Evolutionary conservation across 768 basidiomycete genomes (phyloP).

Genomic region (Lactifluus subvellereus): DNA sequence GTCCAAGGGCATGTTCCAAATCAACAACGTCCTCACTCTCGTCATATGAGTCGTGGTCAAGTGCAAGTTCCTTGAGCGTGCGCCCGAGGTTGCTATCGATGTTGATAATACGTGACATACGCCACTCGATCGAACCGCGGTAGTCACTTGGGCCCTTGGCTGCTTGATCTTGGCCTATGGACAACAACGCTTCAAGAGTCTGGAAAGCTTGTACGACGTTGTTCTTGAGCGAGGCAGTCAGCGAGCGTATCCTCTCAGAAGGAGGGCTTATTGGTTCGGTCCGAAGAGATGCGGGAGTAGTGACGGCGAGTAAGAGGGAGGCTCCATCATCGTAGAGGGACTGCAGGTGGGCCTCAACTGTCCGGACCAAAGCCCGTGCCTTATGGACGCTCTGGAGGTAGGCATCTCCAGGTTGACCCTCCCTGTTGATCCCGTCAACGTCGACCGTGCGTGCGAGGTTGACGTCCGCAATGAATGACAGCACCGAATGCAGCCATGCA

Average conservation of each 20-base stretch:
- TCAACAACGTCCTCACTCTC: conserved; percentile 53
- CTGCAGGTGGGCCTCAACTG: conserved; percentile 64
- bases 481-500: conserved; percentile 50
- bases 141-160: conserved; percentile 66
- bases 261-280: conserved; percentile 1
- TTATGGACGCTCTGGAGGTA: conserved; percentile 64
- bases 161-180: conserved; percentile 65
- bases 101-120: conserved; percentile 63
- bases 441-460: conserved; percentile 80
- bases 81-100: conserved; percentile 44
- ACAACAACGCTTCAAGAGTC: conserved; percentile 55
- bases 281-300: conserved; percentile 35
- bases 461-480: conserved; percentile 58
- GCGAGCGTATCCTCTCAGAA: conserved; percentile 31
- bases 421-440: conserved; percentile 63
- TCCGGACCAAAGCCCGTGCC: conserved; percentile 62
- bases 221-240: conserved; percentile 47
- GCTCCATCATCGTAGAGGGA: conserved; percentile 69
- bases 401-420: conserved; percentile 40
- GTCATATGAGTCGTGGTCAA: conserved; percentile 33
- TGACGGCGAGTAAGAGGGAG: conserved; percentile 52
- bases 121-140: conserved; percentile 70
- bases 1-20: conserved; percentile 45
- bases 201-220: conserved; percentile 53
- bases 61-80: conserved; percentile 32